Evolutionary conservation across 2,329 filamentous ascomycete species (phyloP).

Genomic region (Colletotrichum liriopes): DNA sequence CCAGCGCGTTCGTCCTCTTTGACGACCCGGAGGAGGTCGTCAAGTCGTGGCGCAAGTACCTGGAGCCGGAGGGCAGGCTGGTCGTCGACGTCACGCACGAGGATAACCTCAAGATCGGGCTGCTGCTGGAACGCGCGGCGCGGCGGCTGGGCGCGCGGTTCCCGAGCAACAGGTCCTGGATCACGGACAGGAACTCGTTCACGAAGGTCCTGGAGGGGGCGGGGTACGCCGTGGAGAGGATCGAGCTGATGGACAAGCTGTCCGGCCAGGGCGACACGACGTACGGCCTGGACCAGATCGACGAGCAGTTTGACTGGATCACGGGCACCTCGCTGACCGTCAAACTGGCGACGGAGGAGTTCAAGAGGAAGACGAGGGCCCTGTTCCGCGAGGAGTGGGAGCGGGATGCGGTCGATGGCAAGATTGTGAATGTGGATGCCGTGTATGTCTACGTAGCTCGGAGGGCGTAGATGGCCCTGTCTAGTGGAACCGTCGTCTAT

Average conservation of each 20-base stretch:
- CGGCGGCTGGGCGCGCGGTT: conserved; percentile 46
- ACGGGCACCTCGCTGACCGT: conserved; percentile 45
- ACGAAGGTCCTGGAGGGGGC: conserved; percentile 47
- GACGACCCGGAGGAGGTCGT: conserved; percentile 47
- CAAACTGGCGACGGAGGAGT: conserved; percentile 43
- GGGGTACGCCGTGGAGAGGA: conserved; percentile 49
- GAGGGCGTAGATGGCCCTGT: conserved; percentile 9
- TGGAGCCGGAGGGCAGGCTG: conserved; percentile 49
- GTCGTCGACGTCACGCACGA: conserved; percentile 54
- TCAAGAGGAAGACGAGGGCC: conserved; percentile 46
- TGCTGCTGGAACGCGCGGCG: conserved; percentile 49
- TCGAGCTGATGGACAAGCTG: conserved; percentile 47
- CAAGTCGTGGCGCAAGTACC: conserved; percentile 49
- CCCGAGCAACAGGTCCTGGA: conserved; percentile 51
- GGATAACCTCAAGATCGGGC: conserved; percentile 46
- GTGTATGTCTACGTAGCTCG: conserved; percentile 52
- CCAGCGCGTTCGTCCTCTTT: conserved; percentile 53
- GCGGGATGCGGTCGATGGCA: conserved; percentile 49
- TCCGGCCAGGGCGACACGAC: conserved; percentile 46
- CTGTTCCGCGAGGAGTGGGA: conserved; percentile 52
- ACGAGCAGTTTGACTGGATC: conserved; percentile 50
- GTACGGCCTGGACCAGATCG: conserved; percentile 47
- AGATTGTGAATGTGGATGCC: conserved; percentile 48
- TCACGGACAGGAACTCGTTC: conserved; percentile 50
- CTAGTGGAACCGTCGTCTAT: background rate